Conservation (phyloP, 2,329 filamentous ascomycete species). For the Helminthosporium solani region DNA sequence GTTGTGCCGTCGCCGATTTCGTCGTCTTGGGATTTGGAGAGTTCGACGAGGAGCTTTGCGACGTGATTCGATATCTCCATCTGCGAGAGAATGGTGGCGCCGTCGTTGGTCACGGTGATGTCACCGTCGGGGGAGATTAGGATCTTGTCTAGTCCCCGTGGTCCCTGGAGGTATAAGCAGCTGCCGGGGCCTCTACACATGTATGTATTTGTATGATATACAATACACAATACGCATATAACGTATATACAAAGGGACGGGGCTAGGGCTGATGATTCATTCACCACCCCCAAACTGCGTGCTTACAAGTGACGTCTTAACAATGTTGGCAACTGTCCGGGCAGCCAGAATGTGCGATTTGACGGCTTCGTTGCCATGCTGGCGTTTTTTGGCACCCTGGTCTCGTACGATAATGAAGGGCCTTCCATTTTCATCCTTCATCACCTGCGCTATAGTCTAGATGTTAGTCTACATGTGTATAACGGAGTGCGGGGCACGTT, state of each 20-base stretch:
- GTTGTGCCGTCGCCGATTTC: conserved; percentile 99
- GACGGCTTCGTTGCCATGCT: conserved; percentile 94
- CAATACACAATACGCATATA: too few relatives aligned
- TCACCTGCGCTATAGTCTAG: conserved; percentile 61
- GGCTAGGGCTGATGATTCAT: too few relatives aligned
- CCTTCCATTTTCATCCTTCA: conserved; percentile 96
- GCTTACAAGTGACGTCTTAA: conserved; percentile 84
- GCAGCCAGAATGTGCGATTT: conserved; percentile 98
- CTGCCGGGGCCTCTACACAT: too few relatives aligned
- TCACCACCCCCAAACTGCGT: too few relatives aligned
- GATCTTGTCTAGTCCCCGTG: conserved; percentile 97
- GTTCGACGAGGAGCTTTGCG: conserved; percentile 91
- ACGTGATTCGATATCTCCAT: conserved; percentile 99
- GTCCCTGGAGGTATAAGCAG: conserved; percentile 56
- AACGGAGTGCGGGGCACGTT: conserved; percentile 10
- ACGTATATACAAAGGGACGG: too few relatives aligned
- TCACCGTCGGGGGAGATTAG: conserved; percentile 97
- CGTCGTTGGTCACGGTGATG: conserved; percentile 98
- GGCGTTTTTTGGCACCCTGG: conserved; percentile 97
- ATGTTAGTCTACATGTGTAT: conserved; percentile 24
- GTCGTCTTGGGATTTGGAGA: conserved; percentile 97
- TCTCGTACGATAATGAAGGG: conserved; percentile 98
- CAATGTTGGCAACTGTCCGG: conserved; percentile 91
- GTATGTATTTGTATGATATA: too few relatives aligned
- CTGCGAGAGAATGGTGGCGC: conserved; percentile 91